A percentile compares a stretch with the other conserved stretches of the same genome.
Evolutionary conservation across 2,329 filamentous ascomycete species (phyloP).

Genomic region (Teratosphaeria viscida): DNA sequence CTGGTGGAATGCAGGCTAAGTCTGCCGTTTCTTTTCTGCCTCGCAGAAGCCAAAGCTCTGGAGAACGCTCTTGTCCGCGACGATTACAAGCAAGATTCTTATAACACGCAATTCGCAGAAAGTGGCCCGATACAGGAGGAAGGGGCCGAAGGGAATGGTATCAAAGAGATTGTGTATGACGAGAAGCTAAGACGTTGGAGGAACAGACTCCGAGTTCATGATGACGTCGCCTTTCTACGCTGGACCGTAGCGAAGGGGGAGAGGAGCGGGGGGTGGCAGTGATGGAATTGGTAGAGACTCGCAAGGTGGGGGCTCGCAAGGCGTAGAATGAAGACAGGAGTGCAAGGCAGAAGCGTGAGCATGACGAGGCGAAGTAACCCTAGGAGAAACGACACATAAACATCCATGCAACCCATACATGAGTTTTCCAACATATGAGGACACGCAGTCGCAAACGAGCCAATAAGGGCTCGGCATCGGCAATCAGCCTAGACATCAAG

Average conservation of each 20-base stretch:
- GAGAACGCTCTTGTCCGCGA: background rate
- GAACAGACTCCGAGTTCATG: slow-evolving; percentile 17
- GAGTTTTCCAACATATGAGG: too few species aligned
- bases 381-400: too few species aligned
- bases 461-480: too few species aligned
- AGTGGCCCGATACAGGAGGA: background rate
- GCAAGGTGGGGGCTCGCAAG: too few species aligned
- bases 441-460: too few species aligned
- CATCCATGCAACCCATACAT: too few species aligned
- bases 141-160: background rate
- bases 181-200: background rate
- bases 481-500: too few species aligned
- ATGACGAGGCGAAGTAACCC: too few species aligned
- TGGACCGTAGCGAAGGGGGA: background rate
- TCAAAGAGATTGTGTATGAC: background rate
- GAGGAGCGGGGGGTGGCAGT: background rate
- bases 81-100: too few species aligned
- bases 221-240: slow-evolving; percentile 16
- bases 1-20: background rate
- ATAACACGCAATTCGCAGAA: background rate
- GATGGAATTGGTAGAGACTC: background rate
- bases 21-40: background rate
- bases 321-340: too few species aligned
- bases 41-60: background rate
- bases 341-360: too few species aligned